phyloP scores from a whole-genome alignment of 495 filamentous ascomycete genomes.

The Podospora conica region DNA sequence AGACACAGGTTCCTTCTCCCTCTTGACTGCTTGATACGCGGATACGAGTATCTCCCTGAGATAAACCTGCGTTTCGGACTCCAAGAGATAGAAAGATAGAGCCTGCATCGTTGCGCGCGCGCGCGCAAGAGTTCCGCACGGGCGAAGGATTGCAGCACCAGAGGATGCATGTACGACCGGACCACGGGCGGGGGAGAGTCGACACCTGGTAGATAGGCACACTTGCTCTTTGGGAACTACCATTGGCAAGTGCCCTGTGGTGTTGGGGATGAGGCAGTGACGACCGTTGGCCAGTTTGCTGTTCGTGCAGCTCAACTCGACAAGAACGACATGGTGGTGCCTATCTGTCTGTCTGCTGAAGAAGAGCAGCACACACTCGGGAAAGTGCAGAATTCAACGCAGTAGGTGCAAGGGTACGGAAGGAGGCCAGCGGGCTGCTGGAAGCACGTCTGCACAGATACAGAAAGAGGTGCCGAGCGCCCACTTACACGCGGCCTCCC shows the following conservation, averaged over 20 bases:
- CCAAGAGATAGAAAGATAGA: too few species aligned
- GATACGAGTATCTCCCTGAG: neutral
- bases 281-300: neutral
- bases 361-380: neutral
- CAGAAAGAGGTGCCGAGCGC: neutral
- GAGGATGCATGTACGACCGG: too few species aligned
- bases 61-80: neutral
- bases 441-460: neutral
- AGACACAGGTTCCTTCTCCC: too few species aligned
- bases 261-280: too few species aligned
- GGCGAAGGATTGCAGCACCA: neutral
- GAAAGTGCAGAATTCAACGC: neutral
- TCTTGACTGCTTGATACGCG: neutral
- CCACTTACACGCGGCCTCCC: neutral
- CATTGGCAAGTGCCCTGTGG: too few species aligned
- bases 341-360: neutral
- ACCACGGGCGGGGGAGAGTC: too few species aligned
- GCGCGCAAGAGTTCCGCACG: neutral
- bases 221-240: too few species aligned
- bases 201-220: too few species aligned
- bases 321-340: neutral
- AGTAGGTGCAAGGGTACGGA: too few species aligned
- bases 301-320: neutral
- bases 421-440: neutral
- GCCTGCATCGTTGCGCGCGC: neutral